phyloP scores from a whole-genome alignment of 306 rosid genomes.

The Trichosanthes cucumerina region DNA sequence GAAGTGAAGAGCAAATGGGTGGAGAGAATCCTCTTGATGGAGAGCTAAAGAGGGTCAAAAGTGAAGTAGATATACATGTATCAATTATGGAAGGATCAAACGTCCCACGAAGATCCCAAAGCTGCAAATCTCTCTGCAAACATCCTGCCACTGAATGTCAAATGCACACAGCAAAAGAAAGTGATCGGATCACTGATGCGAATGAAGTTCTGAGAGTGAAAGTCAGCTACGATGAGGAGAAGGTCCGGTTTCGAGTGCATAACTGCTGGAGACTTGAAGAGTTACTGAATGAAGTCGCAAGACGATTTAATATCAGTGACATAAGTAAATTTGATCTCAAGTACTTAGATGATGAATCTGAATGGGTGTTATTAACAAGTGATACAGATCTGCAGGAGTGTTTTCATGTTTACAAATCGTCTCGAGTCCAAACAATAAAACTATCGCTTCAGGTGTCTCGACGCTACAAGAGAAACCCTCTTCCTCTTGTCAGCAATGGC shows the following conservation, averaged over 20 bases:
- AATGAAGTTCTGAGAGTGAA: constrained; percentile 43
- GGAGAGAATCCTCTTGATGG: constrained; percentile 29
- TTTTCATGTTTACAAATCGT: constrained; percentile 58
- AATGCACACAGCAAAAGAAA: constrained; percentile 6
- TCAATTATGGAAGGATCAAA: constrained; percentile 22
- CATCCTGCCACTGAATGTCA: constrained; percentile 19
- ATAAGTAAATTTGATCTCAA: constrained; percentile 51
- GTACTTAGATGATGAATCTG: constrained; percentile 88
- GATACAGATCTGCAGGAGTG: constrained; percentile 92
- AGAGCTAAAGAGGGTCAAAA: constrained; percentile 50
- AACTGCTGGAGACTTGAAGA: constrained; percentile 34
- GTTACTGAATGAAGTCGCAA: constrained; percentile 51
- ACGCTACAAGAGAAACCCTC: constrained; percentile 12
- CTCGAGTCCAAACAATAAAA: constrained; percentile 46
- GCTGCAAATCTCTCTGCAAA: constrained; percentile 50
- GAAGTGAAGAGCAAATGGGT: constrained; percentile 27
- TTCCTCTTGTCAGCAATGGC: constrained; percentile 21
- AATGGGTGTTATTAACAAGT: constrained; percentile 85
- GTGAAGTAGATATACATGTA: constrained; percentile 54
- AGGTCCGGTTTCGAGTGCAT: constrained; percentile 60
- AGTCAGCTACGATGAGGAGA: constrained; percentile 66
- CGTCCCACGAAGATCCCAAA: constrained; percentile 42
- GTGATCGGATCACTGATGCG: constrained; percentile 10
- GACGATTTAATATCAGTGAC: constrained; percentile 50
- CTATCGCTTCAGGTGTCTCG: constrained; percentile 51